Conservation (phyloP, 2,329 filamentous ascomycete species). For the Xenosphaeropsis pyriputrescens region DNA sequence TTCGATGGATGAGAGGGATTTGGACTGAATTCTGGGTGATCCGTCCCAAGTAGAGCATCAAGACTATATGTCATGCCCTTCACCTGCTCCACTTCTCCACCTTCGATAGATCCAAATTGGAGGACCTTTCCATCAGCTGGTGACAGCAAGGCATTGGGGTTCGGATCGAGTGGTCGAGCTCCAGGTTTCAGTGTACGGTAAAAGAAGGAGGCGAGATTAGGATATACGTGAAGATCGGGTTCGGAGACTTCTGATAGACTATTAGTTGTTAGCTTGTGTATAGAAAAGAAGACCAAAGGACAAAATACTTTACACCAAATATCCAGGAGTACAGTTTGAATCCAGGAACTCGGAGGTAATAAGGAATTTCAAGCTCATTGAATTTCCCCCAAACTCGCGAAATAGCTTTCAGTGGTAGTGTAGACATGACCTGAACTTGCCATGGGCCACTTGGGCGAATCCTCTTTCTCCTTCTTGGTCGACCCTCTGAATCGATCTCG, state of each 20-base stretch:
- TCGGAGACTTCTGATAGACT: conserved; percentile 78
- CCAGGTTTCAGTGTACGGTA: conserved; percentile 90
- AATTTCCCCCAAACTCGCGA: conserved; percentile 60
- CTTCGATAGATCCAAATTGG: conserved; percentile 82
- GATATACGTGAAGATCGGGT: conserved; percentile 75
- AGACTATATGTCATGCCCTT: conserved; percentile 98
- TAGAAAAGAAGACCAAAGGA: conserved; percentile 3
- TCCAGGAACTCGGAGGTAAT: conserved; percentile 54
- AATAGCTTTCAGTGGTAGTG: conserved; percentile 55
- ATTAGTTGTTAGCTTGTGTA: background rate
- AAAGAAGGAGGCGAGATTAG: conserved; percentile 93
- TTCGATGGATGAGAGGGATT: conserved; percentile 25
- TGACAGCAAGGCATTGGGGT: conserved; percentile 66
- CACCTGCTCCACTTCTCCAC: conserved; percentile 93
- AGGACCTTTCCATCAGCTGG: conserved; percentile 84
- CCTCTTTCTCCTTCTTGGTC: conserved; percentile 31
- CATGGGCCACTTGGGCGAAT: conserved; percentile 55
- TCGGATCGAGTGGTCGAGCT: conserved; percentile 67
- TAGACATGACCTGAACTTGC: conserved; percentile 63
- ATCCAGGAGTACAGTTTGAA: conserved; percentile 63
- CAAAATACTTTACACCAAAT: conserved; percentile 50
- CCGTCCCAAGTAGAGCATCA: conserved; percentile 73
- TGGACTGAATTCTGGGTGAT: conserved; percentile 27
- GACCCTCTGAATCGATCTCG: conserved; percentile 24
- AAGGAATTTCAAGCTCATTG: conserved; percentile 58